Evolutionary conservation across 495 filamentous ascomycete species (phyloP), one percentile per base, ranked within the genome.

Genomic region (Bacidia gigantensis): DNA sequence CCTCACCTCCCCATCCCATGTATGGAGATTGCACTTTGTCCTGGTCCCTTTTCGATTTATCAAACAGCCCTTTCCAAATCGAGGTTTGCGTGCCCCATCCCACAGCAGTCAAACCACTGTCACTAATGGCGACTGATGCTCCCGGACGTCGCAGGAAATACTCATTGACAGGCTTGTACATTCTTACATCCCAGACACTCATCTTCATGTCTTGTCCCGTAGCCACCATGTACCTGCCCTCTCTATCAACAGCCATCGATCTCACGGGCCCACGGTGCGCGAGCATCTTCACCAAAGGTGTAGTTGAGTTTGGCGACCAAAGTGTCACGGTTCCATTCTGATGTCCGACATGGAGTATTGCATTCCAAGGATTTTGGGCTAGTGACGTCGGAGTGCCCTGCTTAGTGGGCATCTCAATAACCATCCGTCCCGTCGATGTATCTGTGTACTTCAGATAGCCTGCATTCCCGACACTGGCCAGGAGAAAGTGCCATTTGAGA

Each of bases 121-220:
- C 93, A 62, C 85, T 90, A 67, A 98, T 92, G 7, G 86, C 72
- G 20, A 97, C 69, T 2, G 83, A 81, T 18, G 85, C 80, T n/a
- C 86, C 89, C 5, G 93, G 93, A 48, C 84, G 78, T 42, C 83
- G 79, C 50, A 87, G 86, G 53, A 87, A 90, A 70, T 95, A 96
- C 55, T 74, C 85, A 65, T 94, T 86, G 14, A 97, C 84, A 61
- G 94, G 84, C 50, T 84, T 86, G 68, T 89, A 94, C 74, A 84
- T 94, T 20, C 92, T 83, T 57, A 98, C 83, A 64, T 98, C 92
- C 87, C 93, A 98, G 17, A 98, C 82, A 22, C 83, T 79, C 88
- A 97, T 95, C 62, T 82, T 86, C 51, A 78, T 72, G 65, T 98
- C 92, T 58, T 93, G 86, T 3, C 92, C 93, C 2, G 87, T 82